Conservation (phyloP, 768 basidiomycete genomes). For the Leccinum arenicola region DNA sequence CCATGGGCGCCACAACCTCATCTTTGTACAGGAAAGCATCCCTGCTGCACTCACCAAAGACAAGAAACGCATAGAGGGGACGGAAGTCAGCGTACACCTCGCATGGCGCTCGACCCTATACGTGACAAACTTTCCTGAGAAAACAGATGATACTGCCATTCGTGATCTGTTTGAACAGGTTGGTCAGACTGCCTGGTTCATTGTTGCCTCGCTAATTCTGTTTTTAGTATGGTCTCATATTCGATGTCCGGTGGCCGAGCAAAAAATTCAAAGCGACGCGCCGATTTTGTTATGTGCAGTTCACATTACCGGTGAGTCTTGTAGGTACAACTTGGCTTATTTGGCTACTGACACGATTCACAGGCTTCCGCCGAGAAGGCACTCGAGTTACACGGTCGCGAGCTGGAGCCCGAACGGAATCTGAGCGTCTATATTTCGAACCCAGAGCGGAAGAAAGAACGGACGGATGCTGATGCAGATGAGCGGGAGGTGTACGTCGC, state of each 20-base stretch:
- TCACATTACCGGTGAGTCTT: constrained; percentile 68
- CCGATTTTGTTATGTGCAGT: constrained; percentile 95
- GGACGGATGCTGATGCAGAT: constrained; percentile 86
- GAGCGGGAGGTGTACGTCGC: constrained; percentile 86
- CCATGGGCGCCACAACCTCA: neutral
- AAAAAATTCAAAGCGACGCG: constrained; percentile 92
- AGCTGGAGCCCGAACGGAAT: constrained; percentile 64
- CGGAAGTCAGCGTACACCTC: constrained; percentile 81
- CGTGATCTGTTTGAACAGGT: constrained; percentile 80
- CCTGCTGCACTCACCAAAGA: constrained; percentile 91
- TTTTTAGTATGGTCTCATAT: constrained; percentile 78
- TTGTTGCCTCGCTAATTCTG: constrained; percentile 1
- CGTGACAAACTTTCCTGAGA: constrained; percentile 93
- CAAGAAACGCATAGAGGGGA: constrained; percentile 77
- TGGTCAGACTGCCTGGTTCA: constrained; percentile 12
- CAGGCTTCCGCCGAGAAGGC: constrained; percentile 71
- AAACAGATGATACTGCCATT: constrained; percentile 72
- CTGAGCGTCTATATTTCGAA: constrained; percentile 87
- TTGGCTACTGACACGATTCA: neutral
- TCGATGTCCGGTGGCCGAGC: constrained; percentile 97
- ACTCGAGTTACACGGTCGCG: constrained; percentile 73
- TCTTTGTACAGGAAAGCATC: constrained; percentile 59
- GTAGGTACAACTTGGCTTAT: neutral
- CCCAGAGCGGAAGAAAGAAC: constrained; percentile 82
- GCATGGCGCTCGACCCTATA: constrained; percentile 95